Evolutionary conservation across 2,329 filamentous ascomycete genomes (phyloP).

Genomic region (Colletotrichum orchidophilum): DNA sequence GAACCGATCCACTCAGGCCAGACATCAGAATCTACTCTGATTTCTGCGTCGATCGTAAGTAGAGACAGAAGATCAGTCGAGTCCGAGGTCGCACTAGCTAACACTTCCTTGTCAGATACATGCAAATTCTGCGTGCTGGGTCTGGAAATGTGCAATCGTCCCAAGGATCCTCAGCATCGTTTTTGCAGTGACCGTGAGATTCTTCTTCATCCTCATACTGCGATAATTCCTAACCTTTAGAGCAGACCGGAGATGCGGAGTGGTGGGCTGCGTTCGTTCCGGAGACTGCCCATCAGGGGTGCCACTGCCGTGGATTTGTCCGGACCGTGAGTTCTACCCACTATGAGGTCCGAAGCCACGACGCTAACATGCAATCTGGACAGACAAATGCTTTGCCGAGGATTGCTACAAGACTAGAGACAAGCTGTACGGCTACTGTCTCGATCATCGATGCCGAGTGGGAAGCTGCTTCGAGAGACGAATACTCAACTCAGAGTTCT

Average conservation of each 20-base stretch:
- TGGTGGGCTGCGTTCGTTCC: slow-evolving; percentile 4
- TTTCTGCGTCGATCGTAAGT: slow-evolving; percentile 28
- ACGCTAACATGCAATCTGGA: not conserved
- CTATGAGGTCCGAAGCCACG: not conserved
- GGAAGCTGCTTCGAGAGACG: slow-evolving; percentile 18
- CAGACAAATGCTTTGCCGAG: slow-evolving; percentile 24
- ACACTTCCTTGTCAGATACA: not conserved
- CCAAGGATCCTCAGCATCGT: slow-evolving; percentile 17
- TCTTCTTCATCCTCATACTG: too few species aligned
- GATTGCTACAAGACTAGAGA: slow-evolving; percentile 19
- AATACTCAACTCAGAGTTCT: slow-evolving; percentile 1
- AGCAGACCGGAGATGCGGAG: slow-evolving; percentile 21
- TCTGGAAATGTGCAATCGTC: slow-evolving; percentile 21
- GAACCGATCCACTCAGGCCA: not conserved
- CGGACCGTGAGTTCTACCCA: slow-evolving; percentile 20
- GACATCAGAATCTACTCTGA: slow-evolving; percentile 26
- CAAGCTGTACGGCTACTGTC: slow-evolving; percentile 19
- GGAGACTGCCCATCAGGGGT: slow-evolving; percentile 19
- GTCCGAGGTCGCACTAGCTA: not conserved
- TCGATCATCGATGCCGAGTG: slow-evolving; percentile 18
- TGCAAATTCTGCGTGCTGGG: slow-evolving; percentile 22
- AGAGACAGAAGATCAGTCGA: not conserved
- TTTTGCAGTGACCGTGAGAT: slow-evolving; percentile 21
- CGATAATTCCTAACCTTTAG: not conserved
- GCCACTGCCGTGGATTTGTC: slow-evolving; percentile 28